A percentile compares a stretch with the other conserved stretches of the same genome.
Evolutionary conservation across 768 basidiomycete species (phyloP).

Genomic region (Galerina marginata): DNA sequence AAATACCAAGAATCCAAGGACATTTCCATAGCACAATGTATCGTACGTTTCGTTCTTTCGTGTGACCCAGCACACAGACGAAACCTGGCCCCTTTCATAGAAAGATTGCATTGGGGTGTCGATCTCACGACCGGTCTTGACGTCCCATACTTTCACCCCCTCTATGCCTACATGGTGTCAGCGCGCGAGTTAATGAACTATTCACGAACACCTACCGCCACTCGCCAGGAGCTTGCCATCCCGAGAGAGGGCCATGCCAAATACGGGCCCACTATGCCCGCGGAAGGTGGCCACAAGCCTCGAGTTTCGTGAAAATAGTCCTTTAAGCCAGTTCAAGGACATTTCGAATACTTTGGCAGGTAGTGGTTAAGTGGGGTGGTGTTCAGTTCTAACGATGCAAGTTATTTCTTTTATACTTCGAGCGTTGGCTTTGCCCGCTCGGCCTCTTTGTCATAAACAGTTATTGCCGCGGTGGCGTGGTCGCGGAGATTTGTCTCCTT

Average conservation of each 20-base stretch:
- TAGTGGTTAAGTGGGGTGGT: too few relatives aligned
- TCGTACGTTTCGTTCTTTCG: not conserved
- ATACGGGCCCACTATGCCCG: slow-evolving; percentile 14
- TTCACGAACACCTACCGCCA: slow-evolving; percentile 17
- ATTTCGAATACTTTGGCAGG: not conserved
- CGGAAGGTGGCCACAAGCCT: slow-evolving; percentile 8
- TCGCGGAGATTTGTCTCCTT: too few relatives aligned
- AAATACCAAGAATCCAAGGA: not conserved
- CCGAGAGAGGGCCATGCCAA: slow-evolving; percentile 21
- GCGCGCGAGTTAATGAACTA: not conserved
- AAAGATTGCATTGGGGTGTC: not conserved
- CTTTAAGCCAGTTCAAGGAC: not conserved
- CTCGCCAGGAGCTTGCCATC: slow-evolving; percentile 24
- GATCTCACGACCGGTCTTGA: not conserved
- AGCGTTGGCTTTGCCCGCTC: too few relatives aligned
- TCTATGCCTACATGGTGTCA: not conserved
- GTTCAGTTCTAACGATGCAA: too few relatives aligned
- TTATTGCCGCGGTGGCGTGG: too few relatives aligned
- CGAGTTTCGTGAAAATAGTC: not conserved
- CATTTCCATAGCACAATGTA: not conserved
- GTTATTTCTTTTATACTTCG: too few relatives aligned
- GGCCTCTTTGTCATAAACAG: too few relatives aligned
- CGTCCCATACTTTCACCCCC: not conserved
- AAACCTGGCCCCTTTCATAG: not conserved
- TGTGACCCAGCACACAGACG: not conserved